phyloP scores from a whole-genome alignment of 805 yeast species.

The Candida vartiovaarae region DNA sequence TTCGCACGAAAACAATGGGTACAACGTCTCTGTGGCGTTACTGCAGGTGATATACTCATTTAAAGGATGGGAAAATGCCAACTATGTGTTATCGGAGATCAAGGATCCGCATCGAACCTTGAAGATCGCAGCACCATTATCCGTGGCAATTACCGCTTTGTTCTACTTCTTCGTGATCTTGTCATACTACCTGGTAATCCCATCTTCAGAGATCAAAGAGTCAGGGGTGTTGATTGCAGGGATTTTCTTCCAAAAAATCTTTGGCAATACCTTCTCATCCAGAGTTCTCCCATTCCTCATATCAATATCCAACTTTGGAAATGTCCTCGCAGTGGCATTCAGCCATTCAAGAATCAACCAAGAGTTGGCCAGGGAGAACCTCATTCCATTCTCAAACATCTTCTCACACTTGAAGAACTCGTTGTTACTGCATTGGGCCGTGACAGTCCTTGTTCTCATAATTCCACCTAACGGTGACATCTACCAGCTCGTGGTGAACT shows the following conservation, averaged over 20 bases:
- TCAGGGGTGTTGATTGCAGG: conserved; percentile 65
- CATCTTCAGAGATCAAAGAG: conserved; percentile 37
- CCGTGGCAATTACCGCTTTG: conserved; percentile 44
- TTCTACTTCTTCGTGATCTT: conserved; percentile 51
- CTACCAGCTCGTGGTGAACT: conserved; percentile 55
- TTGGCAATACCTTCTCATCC: conserved; percentile 47
- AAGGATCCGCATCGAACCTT: conserved; percentile 49
- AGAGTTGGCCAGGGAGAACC: conserved; percentile 44
- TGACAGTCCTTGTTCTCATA: conserved; percentile 46
- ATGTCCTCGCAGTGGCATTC: conserved; percentile 55
- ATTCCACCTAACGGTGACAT: conserved; percentile 59
- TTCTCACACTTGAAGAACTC: conserved; percentile 41
- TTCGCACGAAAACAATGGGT: conserved; percentile 38
- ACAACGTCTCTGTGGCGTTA: conserved; percentile 48
- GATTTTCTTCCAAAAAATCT: conserved; percentile 47
- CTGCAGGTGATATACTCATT: conserved; percentile 56
- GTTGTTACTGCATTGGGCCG: conserved; percentile 45
- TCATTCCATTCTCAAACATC: conserved; percentile 42
- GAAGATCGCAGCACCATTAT: conserved; percentile 54
- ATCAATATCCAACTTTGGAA: conserved; percentile 57
- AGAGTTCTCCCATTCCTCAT: conserved; percentile 48
- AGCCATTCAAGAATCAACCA: conserved; percentile 55
- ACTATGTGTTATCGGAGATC: conserved; percentile 53
- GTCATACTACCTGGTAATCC: conserved; percentile 42
- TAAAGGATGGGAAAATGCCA: conserved; percentile 68